These are phyloP conservation scores for Nannizziopsis arthrosporioides DNA, from an alignment of 2,329 filamentous ascomycete genomes.

Conservation along the genomic window DNA sequence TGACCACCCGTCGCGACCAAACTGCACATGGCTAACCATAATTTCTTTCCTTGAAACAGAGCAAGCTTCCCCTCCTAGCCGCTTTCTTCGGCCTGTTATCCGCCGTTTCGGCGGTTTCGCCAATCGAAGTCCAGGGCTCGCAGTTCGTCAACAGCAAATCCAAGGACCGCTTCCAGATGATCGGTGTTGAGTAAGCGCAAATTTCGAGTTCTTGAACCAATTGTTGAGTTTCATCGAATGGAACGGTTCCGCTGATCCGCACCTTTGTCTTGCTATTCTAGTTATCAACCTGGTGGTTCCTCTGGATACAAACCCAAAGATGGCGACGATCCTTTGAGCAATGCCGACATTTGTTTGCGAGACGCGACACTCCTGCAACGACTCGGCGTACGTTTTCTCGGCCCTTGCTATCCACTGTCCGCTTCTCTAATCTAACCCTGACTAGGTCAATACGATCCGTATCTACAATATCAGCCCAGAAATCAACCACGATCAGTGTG, in stretches of 20 bases:
- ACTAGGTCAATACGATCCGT: conserved; percentile 50
- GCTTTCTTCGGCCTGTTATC: conserved; percentile 34
- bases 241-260: not conserved
- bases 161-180: conserved; percentile 48
- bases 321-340: conserved; percentile 44
- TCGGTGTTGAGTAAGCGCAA: conserved; percentile 46
- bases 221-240: not conserved
- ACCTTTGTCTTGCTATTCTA: conserved; percentile 18
- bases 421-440: not conserved
- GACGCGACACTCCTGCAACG: conserved; percentile 54
- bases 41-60: not conserved
- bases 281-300: conserved; percentile 52
- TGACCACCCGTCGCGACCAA: too few species aligned
- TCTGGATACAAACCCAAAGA: conserved; percentile 43
- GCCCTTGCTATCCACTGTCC: not conserved
- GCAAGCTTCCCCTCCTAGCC: conserved; percentile 22
- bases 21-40: too few species aligned
- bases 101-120: conserved; percentile 42
- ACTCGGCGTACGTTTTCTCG: conserved; percentile 39
- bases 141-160: conserved; percentile 51
- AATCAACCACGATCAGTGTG: conserved; percentile 50
- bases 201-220: too few species aligned
- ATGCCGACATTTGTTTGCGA: conserved; percentile 47
- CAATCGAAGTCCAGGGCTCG: conserved; percentile 46
- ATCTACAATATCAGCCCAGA: conserved; percentile 52